Base-by-base conservation (phyloP, 129 eudicot genomes). In the Gnaphalium uliginosum region DNA sequence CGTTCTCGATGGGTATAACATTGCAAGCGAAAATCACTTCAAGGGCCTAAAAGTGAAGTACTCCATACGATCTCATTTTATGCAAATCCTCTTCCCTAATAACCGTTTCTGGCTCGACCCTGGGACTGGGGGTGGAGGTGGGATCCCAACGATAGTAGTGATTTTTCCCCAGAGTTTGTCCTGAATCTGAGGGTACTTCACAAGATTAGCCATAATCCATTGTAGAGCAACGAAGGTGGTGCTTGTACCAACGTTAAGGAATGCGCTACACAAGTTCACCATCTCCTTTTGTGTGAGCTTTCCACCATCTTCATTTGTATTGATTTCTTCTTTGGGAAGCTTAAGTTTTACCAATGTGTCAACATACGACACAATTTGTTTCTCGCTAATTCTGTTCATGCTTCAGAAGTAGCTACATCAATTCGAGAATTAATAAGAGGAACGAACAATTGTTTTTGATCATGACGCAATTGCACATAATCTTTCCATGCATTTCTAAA, bases 201-300 rank as follows among this genome's bases (percentile, higher is more conserved):
- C 66, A 5, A 71, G 76, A 71, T 71, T 71, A 0, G 76, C 76
- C 65, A 71, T 30, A 30, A 54, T 71, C 76, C 76, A 71, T 54
- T 71, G 65, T 54, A 71, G 51, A 53, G 76, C 27, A 30, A 17
- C 17, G 6, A 2, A 8, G 13, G 76, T 54, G 30, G 65, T 56
- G 1, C 56, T 48, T 32, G 65, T 29, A 32, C 65, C 76, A 8
- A 11, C 66, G 19, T 29, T 32, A 30, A 71, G 66, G 23, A 71
- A 71, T 64, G 54, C 66, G 5, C 65, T 6, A 71, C 76, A 71
- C 50, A 71, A 18, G 21, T 0, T 10, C 29, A 71, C 21, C 50
- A 71, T 71, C 66, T 54, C 76, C 30, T 9, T 54, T 2, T 35
- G 2, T 0, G 41, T 73, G 17, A 73, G 21, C 57, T 59, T 73